phyloP scores from a whole-genome alignment of 148 eudicot genomes.

The Nepenthes gracilis region DNA sequence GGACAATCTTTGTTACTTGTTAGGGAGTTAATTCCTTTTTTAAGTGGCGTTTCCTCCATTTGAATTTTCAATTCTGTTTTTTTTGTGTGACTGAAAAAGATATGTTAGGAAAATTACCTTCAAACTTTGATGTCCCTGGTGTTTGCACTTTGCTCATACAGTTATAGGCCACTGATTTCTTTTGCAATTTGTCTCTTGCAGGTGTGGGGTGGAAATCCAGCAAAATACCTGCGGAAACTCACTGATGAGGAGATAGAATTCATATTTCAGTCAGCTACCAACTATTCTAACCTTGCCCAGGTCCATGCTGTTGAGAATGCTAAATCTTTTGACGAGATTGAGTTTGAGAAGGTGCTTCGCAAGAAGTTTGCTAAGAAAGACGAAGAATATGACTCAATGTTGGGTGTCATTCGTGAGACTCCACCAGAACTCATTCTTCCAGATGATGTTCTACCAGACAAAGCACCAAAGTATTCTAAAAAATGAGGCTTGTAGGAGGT shows the following conservation, averaged over 20 bases:
- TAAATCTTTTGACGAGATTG: constrained; percentile 51
- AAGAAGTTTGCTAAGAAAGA: constrained; percentile 46
- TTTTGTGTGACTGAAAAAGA: too few relatives aligned
- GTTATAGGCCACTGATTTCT: background rate
- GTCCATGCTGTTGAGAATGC: constrained; percentile 58
- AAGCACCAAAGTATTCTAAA: constrained; percentile 32
- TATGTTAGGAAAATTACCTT: too few relatives aligned
- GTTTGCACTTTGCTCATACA: background rate
- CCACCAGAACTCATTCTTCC: constrained; percentile 47
- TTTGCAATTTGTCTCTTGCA: constrained; percentile 3
- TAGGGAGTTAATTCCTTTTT: too few relatives aligned
- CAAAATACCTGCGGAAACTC: constrained; percentile 56
- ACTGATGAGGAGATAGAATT: constrained; percentile 52
- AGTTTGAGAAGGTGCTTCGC: constrained; percentile 52
- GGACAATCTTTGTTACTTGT: too few relatives aligned
- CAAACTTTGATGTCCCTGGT: too few relatives aligned
- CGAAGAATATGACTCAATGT: constrained; percentile 50
- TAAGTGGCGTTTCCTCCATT: too few relatives aligned
- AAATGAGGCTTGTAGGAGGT: constrained; percentile 4
- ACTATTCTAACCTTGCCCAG: constrained; percentile 44
- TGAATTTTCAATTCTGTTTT: too few relatives aligned
- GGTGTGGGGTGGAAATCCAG: constrained; percentile 81
- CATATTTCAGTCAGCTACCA: constrained; percentile 47
- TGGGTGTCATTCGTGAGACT: constrained; percentile 48
- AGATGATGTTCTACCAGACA: constrained; percentile 34